These are phyloP conservation scores for Saitozyma sp. DNA, from an alignment of 768 basidiomycete genomes.

Conservation along the genomic window DNA sequence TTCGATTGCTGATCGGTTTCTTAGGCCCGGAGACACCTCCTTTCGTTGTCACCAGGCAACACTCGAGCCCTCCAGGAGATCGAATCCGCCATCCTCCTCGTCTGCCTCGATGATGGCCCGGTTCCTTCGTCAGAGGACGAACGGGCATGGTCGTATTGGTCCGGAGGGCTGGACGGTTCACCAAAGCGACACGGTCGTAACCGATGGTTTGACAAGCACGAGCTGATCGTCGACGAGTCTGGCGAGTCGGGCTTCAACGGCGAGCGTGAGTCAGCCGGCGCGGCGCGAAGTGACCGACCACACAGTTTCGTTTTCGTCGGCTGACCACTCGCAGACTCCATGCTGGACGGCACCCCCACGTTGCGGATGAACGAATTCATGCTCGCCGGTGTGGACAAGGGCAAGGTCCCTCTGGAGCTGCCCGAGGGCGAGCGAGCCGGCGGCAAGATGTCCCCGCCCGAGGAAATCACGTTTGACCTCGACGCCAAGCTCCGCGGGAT, in stretches of 20 bases:
- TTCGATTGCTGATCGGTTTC: not conserved
- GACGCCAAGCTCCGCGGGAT: constrained; percentile 60
- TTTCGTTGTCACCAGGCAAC: constrained; percentile 69
- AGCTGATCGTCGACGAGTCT: constrained; percentile 89
- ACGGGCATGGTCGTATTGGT: constrained; percentile 79
- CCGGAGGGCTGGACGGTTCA: constrained; percentile 55
- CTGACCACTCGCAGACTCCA: constrained; percentile 36
- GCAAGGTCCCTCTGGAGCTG: constrained; percentile 75
- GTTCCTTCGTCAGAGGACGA: constrained; percentile 74
- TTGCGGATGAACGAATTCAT: constrained; percentile 93
- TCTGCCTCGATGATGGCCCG: constrained; percentile 75
- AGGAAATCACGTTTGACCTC: constrained; percentile 71
- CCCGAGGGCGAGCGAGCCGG: constrained; percentile 39
- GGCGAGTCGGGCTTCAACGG: constrained; percentile 97
- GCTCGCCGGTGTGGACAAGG: constrained; percentile 68
- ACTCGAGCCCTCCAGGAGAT: constrained; percentile 69
- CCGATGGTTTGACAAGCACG: constrained; percentile 96
- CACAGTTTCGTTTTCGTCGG: not conserved
- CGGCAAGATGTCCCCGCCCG: constrained; percentile 60
- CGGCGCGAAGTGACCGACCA: not conserved
- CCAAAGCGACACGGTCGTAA: constrained; percentile 70
- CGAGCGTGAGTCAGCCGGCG: constrained; percentile 71
- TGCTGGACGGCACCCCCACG: constrained; percentile 84
- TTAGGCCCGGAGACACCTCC: constrained; percentile 66
- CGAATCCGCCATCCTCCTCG: constrained; percentile 83